Conservation (phyloP, 306 rosid species). For the Cicer yamashitae region DNA sequence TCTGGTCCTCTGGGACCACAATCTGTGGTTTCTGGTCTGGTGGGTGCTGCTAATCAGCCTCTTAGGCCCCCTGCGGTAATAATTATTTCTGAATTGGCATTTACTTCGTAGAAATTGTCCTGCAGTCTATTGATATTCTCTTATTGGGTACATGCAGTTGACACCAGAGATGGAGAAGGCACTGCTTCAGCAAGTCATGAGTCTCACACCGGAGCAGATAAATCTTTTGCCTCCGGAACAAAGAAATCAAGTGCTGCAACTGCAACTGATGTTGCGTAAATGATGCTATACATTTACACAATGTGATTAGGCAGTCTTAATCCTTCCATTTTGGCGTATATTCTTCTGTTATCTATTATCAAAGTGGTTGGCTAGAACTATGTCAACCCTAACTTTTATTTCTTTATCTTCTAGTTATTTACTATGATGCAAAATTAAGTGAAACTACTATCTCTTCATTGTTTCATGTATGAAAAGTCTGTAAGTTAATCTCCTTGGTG, state of each 20-base stretch:
- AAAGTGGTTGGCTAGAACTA: not conserved
- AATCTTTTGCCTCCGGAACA: constrained; percentile 92
- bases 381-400: no score
- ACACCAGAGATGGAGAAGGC: constrained; percentile 93
- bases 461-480: no score
- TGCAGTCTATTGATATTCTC: constrained; percentile 37
- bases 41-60: constrained; percentile 70
- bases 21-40: constrained; percentile 54
- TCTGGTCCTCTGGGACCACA: constrained; percentile 66
- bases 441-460: no score
- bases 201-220: constrained; percentile 87
- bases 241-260: constrained; percentile 91
- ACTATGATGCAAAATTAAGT: no score
- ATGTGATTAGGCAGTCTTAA: not conserved
- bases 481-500: no score
- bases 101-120: constrained; percentile 10
- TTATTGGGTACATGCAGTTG: constrained; percentile 61
- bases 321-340: constrained; percentile 44
- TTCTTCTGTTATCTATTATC: constrained; percentile 15
- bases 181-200: constrained; percentile 96
- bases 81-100: constrained; percentile 18
- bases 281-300: constrained; percentile 49
- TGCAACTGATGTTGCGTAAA: constrained; percentile 87
- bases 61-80: constrained; percentile 62
- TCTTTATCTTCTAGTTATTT: no score